Conservation (phyloP, 129 eudicot genomes). For the Pseudognaphalium luteoalbum region DNA sequence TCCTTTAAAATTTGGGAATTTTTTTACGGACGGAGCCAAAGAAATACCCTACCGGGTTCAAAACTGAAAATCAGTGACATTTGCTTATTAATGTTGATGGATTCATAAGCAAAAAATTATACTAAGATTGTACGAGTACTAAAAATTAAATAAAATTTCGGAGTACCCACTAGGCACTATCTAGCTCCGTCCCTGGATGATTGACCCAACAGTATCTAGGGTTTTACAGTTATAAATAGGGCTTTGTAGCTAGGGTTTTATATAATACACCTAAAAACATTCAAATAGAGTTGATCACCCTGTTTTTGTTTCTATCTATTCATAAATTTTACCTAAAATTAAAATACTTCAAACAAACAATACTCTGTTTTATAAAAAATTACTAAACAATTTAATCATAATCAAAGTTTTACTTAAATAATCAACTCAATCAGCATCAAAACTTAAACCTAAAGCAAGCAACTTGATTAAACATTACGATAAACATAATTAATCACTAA, state of each 20-base stretch:
- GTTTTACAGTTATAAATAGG: not conserved
- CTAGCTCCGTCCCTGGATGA: too few species aligned
- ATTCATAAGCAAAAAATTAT: too few species aligned
- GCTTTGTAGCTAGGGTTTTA: too few species aligned
- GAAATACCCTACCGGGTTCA: too few species aligned
- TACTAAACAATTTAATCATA: not conserved
- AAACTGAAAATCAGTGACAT: too few species aligned
- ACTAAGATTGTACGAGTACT: too few species aligned
- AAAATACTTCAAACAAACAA: not conserved
- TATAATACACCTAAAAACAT: not conserved
- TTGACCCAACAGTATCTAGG: not conserved
- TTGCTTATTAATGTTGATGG: too few species aligned
- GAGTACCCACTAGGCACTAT: too few species aligned
- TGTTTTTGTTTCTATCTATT: not conserved
- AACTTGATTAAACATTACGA: too few species aligned
- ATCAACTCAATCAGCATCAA: not conserved
- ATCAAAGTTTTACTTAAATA: not conserved
- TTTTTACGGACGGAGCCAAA: too few species aligned
- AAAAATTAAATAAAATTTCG: too few species aligned
- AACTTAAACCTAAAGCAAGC: not conserved
- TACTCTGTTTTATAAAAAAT: not conserved
- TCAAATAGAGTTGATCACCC: not conserved
- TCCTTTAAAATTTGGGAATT: not conserved
- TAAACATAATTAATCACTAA: not conserved
- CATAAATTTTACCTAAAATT: not conserved